Percentiles rank a stretch among this genome's conserved stretches.
These are phyloP conservation scores for Obelidium mucronatum DNA, from an alignment of 192 early-diverging fungal species.

Conservation along the genomic window DNA sequence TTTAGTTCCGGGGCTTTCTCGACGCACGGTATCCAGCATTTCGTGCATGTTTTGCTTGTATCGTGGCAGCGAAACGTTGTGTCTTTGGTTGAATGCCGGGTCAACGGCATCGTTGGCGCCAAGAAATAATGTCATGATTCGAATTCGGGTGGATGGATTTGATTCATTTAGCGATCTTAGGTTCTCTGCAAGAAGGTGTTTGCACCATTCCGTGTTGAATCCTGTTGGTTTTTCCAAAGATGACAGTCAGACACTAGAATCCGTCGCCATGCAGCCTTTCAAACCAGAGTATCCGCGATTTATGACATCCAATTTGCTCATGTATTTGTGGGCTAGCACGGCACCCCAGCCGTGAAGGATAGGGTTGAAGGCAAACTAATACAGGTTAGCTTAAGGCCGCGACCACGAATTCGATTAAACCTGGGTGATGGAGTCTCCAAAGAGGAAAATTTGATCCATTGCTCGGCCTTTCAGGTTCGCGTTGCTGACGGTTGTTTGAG, in stretches of 20 bases:
- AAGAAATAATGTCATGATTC: slow-evolving; percentile 76
- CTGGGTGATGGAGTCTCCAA: slow-evolving; percentile 54
- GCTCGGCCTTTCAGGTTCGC: neutral
- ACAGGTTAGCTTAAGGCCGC: neutral
- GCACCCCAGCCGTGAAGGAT: slow-evolving; percentile 54
- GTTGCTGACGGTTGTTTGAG: no score
- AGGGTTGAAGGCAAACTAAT: slow-evolving; percentile 30
- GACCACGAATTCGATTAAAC: neutral
- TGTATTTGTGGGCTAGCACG: slow-evolving; percentile 60
- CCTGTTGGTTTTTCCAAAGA: no score
- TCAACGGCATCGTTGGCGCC: slow-evolving; percentile 84
- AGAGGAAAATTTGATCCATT: slow-evolving; percentile 21
- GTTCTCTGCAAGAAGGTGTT: slow-evolving; percentile 60
- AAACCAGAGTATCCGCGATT: slow-evolving; percentile 80
- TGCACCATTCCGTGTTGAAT: slow-evolving; percentile 71
- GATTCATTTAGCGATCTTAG: slow-evolving; percentile 44
- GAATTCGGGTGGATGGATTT: slow-evolving; percentile 33
- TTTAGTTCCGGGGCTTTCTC: slow-evolving; percentile 64
- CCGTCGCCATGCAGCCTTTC: neutral
- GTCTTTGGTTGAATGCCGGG: slow-evolving; percentile 47
- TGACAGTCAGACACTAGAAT: neutral
- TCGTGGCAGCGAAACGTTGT: slow-evolving; percentile 67
- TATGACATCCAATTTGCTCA: slow-evolving; percentile 76
- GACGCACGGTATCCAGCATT: slow-evolving; percentile 64
- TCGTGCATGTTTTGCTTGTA: slow-evolving; percentile 68